Evolutionary conservation across 225 moss, liverwort and hornwort genomes (phyloP).

Genomic region (Climacium dendroides): DNA sequence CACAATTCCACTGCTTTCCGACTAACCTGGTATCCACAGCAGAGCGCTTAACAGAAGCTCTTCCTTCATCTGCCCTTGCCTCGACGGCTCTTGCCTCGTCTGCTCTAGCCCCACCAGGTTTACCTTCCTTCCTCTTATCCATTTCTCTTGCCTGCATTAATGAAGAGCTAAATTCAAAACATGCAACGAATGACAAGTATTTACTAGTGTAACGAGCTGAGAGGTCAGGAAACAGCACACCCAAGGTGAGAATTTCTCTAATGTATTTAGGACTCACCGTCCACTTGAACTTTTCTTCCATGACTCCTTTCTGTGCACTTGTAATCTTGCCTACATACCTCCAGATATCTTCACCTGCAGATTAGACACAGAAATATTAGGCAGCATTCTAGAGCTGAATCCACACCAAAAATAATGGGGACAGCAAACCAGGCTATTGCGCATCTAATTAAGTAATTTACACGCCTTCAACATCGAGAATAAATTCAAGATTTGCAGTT

Average conservation of each 20-base stretch:
- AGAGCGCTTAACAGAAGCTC: constrained; percentile 45
- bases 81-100: constrained; percentile 44
- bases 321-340: constrained; percentile 71
- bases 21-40: constrained; percentile 54
- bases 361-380: not conserved
- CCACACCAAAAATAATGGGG: not conserved
- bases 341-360: constrained; percentile 86
- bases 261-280: constrained; percentile 30
- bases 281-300: constrained; percentile 99
- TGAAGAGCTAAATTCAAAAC: not conserved
- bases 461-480: not conserved
- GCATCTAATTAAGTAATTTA: not conserved
- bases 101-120: constrained; percentile 60
- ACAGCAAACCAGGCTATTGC: not conserved
- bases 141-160: constrained; percentile 59
- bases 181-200: not conserved
- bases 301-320: constrained; percentile 71
- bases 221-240: not conserved
- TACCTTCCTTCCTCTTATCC: constrained; percentile 84
- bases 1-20: not conserved
- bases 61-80: constrained; percentile 49
- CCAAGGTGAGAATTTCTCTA: not conserved
- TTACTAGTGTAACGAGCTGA: not conserved
- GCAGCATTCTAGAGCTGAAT: not conserved
- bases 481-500: not conserved